Evolutionary conservation across 345 rosid species (phyloP), one percentile per base, ranked within the genome.

Genomic region (Acer negundo): DNA sequence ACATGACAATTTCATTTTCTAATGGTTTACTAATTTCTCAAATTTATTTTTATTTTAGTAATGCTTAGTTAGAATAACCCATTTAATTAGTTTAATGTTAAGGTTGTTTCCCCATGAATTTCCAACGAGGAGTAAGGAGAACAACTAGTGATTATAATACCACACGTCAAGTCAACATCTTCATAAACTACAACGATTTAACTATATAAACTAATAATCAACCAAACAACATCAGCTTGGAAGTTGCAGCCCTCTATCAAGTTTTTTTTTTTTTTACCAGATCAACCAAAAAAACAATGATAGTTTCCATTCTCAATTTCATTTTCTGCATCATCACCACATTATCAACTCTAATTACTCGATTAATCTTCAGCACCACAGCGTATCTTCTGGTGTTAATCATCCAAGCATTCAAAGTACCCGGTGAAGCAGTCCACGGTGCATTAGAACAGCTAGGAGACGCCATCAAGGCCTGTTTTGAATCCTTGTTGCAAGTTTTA

Each of bases 371-470:
- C 71, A 42, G 61, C 19, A 0, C 53, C 0, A 31, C 68, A 0
- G 90, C 90, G 19, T 20, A 74, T 61, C 13, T 77, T 19, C 16
- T 86, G 0, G 75, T 82, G 72, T 24, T 84, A 17, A 17, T 88
- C 49, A 76, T 87, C 79, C 78, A 82, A 3, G 84, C 78, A 23
- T 74, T 85, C 51, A 80, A 73, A 31, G 71, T 81, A 0, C 87
- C 89, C 0, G 76, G 84, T 1, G 77, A 76, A 51, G 84, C 85
- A 28, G 31, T 79, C 51, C 85, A 83, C 1, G 84, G 73, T 0
- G 87, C 74, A 10, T 47, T 90, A 58, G 79, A 77, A 23, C 74
- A 71, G 5, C 0, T 84, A 2, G 87, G 79, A 1, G 84, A 82
- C 1, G 82, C 28, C 16, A 74, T 86, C 72, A 82, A 42, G 73